A percentile compares a stretch with the other conserved stretches of the same genome.
These are phyloP conservation scores for Globomyces sp. DNA, from an alignment of 371 early-diverging fungal genomes.

Conservation along the genomic window DNA sequence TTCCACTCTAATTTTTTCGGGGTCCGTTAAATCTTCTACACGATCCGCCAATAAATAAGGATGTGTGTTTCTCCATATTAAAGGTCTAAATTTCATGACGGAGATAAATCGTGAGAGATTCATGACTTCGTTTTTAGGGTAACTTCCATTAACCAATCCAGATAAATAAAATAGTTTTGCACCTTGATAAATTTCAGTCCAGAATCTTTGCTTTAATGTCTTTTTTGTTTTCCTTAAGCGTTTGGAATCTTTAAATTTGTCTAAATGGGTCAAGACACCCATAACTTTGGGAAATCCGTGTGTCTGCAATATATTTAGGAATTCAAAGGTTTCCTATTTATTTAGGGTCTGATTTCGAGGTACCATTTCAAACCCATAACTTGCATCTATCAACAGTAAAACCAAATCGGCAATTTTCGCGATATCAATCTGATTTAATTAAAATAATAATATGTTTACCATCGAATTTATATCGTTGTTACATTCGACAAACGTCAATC, in stretches of 20 bases:
- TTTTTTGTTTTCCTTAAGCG: slow-evolving; percentile 86
- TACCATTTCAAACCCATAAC: slow-evolving; percentile 96
- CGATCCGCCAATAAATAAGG: slow-evolving; percentile 95
- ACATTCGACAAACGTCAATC: slow-evolving; percentile 96
- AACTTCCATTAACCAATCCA: slow-evolving; percentile 90
- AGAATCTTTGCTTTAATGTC: slow-evolving; percentile 94
- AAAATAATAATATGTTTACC: slow-evolving; percentile 35
- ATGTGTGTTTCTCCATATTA: slow-evolving; percentile 95
- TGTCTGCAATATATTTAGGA: slow-evolving; percentile 93
- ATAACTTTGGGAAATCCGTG: slow-evolving; percentile 98
- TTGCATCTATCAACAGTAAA: slow-evolving; percentile 93
- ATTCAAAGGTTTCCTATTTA: slow-evolving; percentile 92
- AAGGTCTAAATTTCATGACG: slow-evolving; percentile 94
- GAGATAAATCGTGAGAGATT: slow-evolving; percentile 96
- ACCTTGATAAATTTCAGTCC: slow-evolving; percentile 98
- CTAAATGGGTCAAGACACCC: slow-evolving; percentile 95
- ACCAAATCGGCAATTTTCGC: slow-evolving; percentile 98
- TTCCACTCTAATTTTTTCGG: slow-evolving; percentile 71
- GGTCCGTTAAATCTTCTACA: slow-evolving; percentile 94
- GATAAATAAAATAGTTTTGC: slow-evolving; percentile 96
- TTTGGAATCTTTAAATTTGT: slow-evolving; percentile 90
- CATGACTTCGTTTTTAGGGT: slow-evolving; percentile 88
- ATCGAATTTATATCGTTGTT: slow-evolving; percentile 95
- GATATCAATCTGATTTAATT: slow-evolving; percentile 64
- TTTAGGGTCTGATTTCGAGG: too few relatives aligned